Conservation (phyloP, 495 filamentous ascomycete genomes). For the Lepidopterella palustris region DNA sequence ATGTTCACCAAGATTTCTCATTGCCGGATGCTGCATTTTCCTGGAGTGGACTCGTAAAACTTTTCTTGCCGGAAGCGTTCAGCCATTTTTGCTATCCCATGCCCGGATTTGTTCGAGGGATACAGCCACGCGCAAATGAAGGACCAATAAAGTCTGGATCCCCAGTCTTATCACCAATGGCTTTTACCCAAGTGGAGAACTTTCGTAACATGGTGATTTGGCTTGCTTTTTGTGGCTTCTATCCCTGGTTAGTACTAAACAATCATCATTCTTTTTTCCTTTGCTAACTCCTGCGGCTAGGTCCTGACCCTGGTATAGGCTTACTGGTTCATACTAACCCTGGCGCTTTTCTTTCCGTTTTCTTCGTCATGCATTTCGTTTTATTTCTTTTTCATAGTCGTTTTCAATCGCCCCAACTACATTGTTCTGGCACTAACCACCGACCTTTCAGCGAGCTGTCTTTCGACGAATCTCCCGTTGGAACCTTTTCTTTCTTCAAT, state of each 20-base stretch:
- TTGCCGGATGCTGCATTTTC: background rate
- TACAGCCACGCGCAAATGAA: background rate
- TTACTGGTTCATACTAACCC: conserved; percentile 3
- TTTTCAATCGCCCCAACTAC: conserved; percentile 2
- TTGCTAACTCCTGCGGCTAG: background rate
- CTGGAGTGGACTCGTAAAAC: background rate
- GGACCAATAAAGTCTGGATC: background rate
- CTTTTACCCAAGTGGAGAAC: background rate
- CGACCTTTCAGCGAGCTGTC: conserved; percentile 21
- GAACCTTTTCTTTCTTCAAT: conserved; percentile 21
- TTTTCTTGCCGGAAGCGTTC: background rate
- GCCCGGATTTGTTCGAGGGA: background rate
- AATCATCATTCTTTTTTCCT: background rate
- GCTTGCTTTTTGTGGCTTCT: background rate
- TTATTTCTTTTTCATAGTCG: conserved; percentile 14
- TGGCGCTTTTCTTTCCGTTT: conserved; percentile 2
- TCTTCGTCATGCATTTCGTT: background rate
- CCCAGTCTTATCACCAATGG: background rate
- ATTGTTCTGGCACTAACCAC: conserved; percentile 20
- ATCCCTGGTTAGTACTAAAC: background rate
- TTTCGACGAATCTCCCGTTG: conserved; percentile 18
- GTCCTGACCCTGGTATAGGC: background rate
- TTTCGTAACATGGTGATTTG: background rate
- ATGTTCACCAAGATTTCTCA: conserved; percentile 9
- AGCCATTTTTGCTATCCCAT: background rate